These are phyloP conservation scores for Murraya paniculata DNA, from an alignment of 345 rosid species.

Conservation along the genomic window DNA sequence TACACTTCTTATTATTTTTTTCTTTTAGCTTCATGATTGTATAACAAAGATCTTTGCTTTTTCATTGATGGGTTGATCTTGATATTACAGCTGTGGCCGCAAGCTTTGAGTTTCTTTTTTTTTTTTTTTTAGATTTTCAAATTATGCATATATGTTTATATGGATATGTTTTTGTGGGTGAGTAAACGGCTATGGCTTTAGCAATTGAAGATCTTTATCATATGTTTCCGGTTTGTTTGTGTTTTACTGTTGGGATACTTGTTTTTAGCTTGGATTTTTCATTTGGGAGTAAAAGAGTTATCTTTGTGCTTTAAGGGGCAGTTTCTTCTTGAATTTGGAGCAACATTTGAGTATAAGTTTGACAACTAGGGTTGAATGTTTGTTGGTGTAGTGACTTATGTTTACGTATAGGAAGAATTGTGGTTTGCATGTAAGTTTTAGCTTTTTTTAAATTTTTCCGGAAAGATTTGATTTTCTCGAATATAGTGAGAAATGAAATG, in stretches of 20 bases:
- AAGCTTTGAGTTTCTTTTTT: not conserved
- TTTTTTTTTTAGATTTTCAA: not conserved
- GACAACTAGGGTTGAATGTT: not conserved
- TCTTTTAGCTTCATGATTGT: constrained; percentile 8
- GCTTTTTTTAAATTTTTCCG: not conserved
- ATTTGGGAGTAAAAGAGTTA: not conserved
- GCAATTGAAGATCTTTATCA: constrained; percentile 16
- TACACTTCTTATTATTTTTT: not conserved
- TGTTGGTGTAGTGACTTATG: not conserved
- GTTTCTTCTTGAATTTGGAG: not conserved
- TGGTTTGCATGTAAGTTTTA: constrained; percentile 3
- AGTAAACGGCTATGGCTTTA: not conserved
- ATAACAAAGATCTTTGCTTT: constrained; percentile 17
- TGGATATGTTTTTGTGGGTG: not conserved
- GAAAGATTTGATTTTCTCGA: not conserved
- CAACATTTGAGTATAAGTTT: not conserved
- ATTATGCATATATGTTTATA: too few species aligned
- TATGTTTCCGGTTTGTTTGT: not conserved
- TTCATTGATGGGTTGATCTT: not conserved
- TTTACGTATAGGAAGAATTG: not conserved
- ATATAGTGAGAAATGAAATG: not conserved
- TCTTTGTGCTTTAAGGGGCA: not conserved
- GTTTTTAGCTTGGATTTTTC: not conserved
- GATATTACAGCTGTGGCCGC: constrained; percentile 7
- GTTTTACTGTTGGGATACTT: not conserved